Evolutionary conservation across 1,284 basidiomycete genomes (phyloP).

Genomic region (Moniliophthora roreri): DNA sequence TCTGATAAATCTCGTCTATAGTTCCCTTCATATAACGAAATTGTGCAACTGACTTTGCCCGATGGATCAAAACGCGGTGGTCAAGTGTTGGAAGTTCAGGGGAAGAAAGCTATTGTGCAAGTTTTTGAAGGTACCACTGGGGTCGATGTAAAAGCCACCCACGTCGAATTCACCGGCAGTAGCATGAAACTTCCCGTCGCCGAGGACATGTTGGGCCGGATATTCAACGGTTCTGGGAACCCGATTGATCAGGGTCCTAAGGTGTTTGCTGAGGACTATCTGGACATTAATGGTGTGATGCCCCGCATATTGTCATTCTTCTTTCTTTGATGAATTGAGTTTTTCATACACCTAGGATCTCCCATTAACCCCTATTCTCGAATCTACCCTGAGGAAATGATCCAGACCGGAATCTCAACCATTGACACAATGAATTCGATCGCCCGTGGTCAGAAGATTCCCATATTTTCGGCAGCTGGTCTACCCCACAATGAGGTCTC

Average conservation of each 20-base stretch:
- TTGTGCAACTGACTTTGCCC: conserved; percentile 93
- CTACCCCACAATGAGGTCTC: conserved; percentile 96
- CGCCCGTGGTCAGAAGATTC: conserved; percentile 99
- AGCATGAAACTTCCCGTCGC: conserved; percentile 99
- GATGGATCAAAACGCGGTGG: conserved; percentile 96
- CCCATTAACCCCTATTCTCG: conserved; percentile 99
- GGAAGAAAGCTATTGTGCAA: conserved; percentile 99
- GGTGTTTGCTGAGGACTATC: conserved; percentile 98
- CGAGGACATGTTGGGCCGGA: conserved; percentile 99
- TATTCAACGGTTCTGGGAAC: conserved; percentile 98
- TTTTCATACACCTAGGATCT: conserved; percentile 62
- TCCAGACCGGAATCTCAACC: conserved; percentile 99
- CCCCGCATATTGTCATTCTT: conserved; percentile 4
- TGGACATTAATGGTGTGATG: conserved; percentile 95
- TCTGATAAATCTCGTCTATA: conserved; percentile 31
- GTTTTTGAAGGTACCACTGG: conserved; percentile 99
- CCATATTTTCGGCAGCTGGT: conserved; percentile 99
- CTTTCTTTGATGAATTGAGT: conserved; percentile 12
- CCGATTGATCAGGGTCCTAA: conserved; percentile 99
- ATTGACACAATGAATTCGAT: conserved; percentile 99
- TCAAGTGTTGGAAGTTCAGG: conserved; percentile 97
- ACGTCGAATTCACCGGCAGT: conserved; percentile 97
- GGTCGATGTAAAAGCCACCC: conserved; percentile 96
- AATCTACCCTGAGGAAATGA: conserved; percentile 99
- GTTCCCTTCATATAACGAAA: conserved; percentile 99